A percentile compares a stretch with the other conserved stretches of the same genome.
These are phyloP conservation scores for Rauvolfia tetraphylla DNA, from an alignment of 257 asterid genomes.

Conservation along the genomic window DNA sequence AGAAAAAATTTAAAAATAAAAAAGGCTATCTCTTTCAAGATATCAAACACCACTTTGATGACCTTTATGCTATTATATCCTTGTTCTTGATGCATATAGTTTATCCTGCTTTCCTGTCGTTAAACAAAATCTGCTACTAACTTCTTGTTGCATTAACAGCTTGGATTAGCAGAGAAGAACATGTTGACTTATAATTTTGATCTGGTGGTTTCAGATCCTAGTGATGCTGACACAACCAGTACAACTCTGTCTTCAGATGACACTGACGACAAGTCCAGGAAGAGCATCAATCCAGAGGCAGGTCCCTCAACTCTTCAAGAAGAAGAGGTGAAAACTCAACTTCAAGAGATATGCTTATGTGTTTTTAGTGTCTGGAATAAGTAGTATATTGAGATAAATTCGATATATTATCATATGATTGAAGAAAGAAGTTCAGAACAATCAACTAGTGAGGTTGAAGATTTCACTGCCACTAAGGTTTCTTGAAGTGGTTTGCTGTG, in stretches of 20 bases:
- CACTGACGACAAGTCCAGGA: conserved; percentile 71
- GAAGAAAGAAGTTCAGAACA: neutral
- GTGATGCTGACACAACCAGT: conserved; percentile 96
- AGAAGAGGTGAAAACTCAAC: conserved; percentile 49
- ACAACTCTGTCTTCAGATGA: conserved; percentile 94
- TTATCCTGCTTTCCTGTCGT: conserved; percentile 10
- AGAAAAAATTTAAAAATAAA: neutral
- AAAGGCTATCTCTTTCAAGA: neutral
- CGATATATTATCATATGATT: neutral
- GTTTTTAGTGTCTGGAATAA: neutral
- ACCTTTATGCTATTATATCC: neutral
- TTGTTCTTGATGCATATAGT: neutral
- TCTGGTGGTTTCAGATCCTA: conserved; percentile 74
- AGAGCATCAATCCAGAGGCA: conserved; percentile 55
- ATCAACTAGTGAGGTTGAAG: neutral
- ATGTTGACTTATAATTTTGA: conserved; percentile 79
- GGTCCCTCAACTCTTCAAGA: conserved; percentile 56
- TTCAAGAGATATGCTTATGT: neutral
- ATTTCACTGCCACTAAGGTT: neutral
- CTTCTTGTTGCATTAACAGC: conserved; percentile 53
- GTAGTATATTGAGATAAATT: neutral
- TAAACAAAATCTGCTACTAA: conserved; percentile 13
- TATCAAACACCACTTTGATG: neutral
- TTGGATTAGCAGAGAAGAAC: conserved; percentile 96
- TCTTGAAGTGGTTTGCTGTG: neutral